Conservation (phyloP, 1,284 basidiomycete genomes). For the Tremellales sp. region DNA sequence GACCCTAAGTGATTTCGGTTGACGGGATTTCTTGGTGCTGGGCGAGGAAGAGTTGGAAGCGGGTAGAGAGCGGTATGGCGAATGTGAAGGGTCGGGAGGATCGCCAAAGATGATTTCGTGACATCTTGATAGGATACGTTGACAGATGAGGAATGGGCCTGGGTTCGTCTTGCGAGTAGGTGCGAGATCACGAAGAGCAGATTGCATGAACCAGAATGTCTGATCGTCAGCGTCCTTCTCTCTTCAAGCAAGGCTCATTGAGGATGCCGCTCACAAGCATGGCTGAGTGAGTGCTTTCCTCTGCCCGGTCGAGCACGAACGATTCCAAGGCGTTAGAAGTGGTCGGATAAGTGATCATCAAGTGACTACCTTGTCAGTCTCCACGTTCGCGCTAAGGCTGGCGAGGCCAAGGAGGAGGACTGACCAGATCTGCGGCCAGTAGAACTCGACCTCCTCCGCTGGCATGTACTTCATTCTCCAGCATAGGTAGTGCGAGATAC, state of each 20-base stretch:
- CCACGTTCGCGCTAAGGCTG: neutral
- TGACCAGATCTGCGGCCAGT: slow-evolving; percentile 95
- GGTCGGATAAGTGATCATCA: slow-evolving; percentile 83
- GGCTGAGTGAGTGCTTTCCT: slow-evolving; percentile 86
- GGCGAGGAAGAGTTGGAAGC: slow-evolving; percentile 32
- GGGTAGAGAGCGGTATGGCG: slow-evolving; percentile 60
- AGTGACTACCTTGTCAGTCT: slow-evolving; percentile 59
- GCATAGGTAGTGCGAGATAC: slow-evolving; percentile 93
- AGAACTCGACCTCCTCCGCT: slow-evolving; percentile 78
- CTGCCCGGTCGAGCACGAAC: slow-evolving; percentile 80
- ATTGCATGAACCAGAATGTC: slow-evolving; percentile 98
- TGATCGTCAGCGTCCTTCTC: slow-evolving; percentile 41
- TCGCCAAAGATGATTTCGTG: slow-evolving; percentile 97
- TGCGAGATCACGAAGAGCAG: slow-evolving; percentile 81
- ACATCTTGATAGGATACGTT: slow-evolving; percentile 84
- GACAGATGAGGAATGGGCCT: slow-evolving; percentile 83
- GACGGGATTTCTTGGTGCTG: neutral
- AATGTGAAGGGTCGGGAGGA: slow-evolving; percentile 60
- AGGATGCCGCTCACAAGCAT: slow-evolving; percentile 67
- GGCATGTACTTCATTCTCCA: slow-evolving; percentile 72
- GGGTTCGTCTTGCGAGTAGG: slow-evolving; percentile 59
- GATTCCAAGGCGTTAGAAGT: slow-evolving; percentile 84
- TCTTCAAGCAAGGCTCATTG: neutral
- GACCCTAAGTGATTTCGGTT: slow-evolving; percentile 55
- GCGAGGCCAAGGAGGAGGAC: slow-evolving; percentile 13